phyloP scores from a whole-genome alignment of 176 grass and related monocot species.

The Ensete ventricosum region DNA sequence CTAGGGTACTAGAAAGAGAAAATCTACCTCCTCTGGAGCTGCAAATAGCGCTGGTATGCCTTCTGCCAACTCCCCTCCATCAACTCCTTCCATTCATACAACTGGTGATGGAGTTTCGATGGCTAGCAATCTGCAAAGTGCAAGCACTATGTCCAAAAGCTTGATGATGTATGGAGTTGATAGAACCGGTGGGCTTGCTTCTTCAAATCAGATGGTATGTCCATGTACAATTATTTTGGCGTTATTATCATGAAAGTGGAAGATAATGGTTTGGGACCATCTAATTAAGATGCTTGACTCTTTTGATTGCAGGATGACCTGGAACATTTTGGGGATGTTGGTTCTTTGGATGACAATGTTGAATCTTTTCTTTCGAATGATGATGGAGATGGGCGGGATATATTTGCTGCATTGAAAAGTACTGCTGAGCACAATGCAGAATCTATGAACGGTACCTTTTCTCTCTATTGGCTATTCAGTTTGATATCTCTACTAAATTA shows the following conservation, averaged over 20 bases:
- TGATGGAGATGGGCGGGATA: slow-evolving; percentile 77
- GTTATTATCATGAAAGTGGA: slow-evolving; percentile 20
- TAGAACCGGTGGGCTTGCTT: slow-evolving; percentile 61
- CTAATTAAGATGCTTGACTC: slow-evolving; percentile 4
- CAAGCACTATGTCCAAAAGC: slow-evolving; percentile 52
- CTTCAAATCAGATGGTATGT: slow-evolving; percentile 84
- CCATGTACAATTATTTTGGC: slow-evolving; percentile 18
- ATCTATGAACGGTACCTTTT: slow-evolving; percentile 52
- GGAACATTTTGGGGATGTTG: slow-evolving; percentile 88
- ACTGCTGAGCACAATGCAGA: slow-evolving; percentile 59
- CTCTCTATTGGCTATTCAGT: slow-evolving; percentile 9
- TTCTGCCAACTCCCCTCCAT: slow-evolving; percentile 46
- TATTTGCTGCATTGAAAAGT: slow-evolving; percentile 77
- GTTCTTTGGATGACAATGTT: slow-evolving; percentile 89
- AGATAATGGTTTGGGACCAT: slow-evolving; percentile 4
- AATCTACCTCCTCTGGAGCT: slow-evolving; percentile 80
- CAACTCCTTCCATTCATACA: slow-evolving; percentile 84
- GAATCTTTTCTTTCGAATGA: slow-evolving; percentile 96
- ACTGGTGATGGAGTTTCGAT: slow-evolving; percentile 54
- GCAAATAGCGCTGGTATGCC: slow-evolving; percentile 83
- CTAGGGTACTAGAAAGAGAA: slow-evolving; percentile 71
- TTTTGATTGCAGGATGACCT: slow-evolving; percentile 69
- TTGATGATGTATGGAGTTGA: slow-evolving; percentile 55
- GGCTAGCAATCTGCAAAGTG: slow-evolving; percentile 37
- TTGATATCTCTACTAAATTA: background rate